Evolutionary conservation across 2,329 filamentous ascomycete genomes (phyloP).

Genomic region (Metarhizium album): DNA sequence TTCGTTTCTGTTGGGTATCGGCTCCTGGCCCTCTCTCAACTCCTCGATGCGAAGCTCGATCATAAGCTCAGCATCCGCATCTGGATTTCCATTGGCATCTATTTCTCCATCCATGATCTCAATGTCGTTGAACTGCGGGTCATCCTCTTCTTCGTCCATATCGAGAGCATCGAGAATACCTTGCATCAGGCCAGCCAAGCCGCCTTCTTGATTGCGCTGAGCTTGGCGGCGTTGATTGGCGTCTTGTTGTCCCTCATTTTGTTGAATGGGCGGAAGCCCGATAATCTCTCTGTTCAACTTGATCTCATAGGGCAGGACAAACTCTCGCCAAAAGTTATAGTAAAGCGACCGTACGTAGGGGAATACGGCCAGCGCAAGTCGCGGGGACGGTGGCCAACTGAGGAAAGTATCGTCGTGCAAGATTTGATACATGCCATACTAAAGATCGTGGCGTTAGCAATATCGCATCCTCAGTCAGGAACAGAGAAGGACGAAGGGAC

Average conservation of each 20-base stretch:
- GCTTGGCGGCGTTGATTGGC: constrained; percentile 11
- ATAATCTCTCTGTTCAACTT: constrained; percentile 36
- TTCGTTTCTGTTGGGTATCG: constrained; percentile 27
- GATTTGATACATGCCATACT: constrained; percentile 39
- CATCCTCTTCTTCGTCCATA: constrained; percentile 17
- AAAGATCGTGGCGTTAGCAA: constrained; percentile 3
- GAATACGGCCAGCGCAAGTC: constrained; percentile 38
- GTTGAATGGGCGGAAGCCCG: constrained; percentile 23
- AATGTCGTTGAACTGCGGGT: constrained; percentile 7
- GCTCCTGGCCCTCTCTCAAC: constrained; percentile 19
- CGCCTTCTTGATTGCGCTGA: constrained; percentile 17
- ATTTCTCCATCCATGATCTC: constrained; percentile 9
- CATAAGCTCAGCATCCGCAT: constrained; percentile 15
- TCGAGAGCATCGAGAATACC: constrained; percentile 26
- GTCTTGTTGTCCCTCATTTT: constrained; percentile 11
- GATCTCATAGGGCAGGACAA: constrained; percentile 36
- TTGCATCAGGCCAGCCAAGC: constrained; percentile 25
- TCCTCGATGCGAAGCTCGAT: constrained; percentile 22
- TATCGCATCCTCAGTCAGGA: not conserved
- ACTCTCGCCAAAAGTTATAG: constrained; percentile 32
- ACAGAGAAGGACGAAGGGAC: not conserved
- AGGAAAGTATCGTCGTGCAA: constrained; percentile 34
- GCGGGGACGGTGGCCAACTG: constrained; percentile 43
- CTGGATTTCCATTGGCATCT: constrained; percentile 11
- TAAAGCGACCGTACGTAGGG: constrained; percentile 37